phyloP scores from a whole-genome alignment of 2,329 filamentous ascomycete genomes.

The Aureobasidium namibiae region DNA sequence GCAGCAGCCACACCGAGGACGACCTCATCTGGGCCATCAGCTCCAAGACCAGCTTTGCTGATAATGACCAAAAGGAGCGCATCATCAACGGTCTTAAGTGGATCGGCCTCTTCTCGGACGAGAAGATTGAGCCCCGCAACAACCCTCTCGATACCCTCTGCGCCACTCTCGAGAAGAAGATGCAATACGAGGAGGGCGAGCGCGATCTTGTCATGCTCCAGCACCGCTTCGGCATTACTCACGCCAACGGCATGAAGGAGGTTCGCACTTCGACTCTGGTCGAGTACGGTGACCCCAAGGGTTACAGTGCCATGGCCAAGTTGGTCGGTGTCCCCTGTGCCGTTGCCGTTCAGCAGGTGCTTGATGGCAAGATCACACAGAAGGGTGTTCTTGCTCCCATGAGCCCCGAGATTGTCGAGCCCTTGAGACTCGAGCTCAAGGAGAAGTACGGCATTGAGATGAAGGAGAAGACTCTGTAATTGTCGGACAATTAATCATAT shows the following conservation, averaged over 20 bases:
- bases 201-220: slow-evolving; percentile 74
- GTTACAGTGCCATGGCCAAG: slow-evolving; percentile 75
- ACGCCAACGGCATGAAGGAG: slow-evolving; percentile 69
- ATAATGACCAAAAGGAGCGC: slow-evolving; percentile 58
- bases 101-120: slow-evolving; percentile 60
- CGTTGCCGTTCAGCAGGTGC: slow-evolving; percentile 52
- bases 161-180: slow-evolving; percentile 81
- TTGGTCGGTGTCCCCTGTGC: slow-evolving; percentile 69
- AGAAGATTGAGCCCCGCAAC: slow-evolving; percentile 60
- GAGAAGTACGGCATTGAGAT: slow-evolving; percentile 68
- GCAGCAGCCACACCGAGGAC: slow-evolving; percentile 54
- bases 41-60: slow-evolving; percentile 65
- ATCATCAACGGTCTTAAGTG: slow-evolving; percentile 66
- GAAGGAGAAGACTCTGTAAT: slow-evolving; percentile 53
- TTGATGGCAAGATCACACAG: slow-evolving; percentile 29
- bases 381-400: slow-evolving; percentile 63
- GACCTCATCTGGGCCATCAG: slow-evolving; percentile 61
- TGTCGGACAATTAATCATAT: background rate
- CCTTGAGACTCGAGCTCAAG: slow-evolving; percentile 69
- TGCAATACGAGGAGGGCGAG: slow-evolving; percentile 76
- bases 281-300: slow-evolving; percentile 70
- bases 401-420: slow-evolving; percentile 60
- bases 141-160: slow-evolving; percentile 89
- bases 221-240: slow-evolving; percentile 77
- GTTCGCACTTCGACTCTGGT: slow-evolving; percentile 71